Base-by-base conservation (phyloP, 192 early-diverging fungal species). In the Coemansia sp. region DNA sequence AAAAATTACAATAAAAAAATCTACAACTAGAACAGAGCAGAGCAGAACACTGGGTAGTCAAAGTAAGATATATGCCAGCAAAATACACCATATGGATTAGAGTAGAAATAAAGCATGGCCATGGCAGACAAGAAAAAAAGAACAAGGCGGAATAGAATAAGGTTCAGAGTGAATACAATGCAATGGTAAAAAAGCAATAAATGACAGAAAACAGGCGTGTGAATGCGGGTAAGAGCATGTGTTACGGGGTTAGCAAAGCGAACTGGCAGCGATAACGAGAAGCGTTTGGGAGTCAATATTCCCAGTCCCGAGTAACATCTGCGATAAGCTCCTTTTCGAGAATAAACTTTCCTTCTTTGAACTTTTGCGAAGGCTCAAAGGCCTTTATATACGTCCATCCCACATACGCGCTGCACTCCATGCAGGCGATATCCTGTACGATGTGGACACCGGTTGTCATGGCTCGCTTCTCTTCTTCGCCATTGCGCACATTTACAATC, bases 371-470 rank as follows among this genome's bases (percentile, higher is more conserved):
- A 2, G 56, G 32, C 29, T 67, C 42, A 32, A 63, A 82, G 28
- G 80, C 80, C 59, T 67, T 70, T 20, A 76, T 34, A 31, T 82
- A 82, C 16, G 71, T 76, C 80, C 80, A 82, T 10, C 80, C 80
- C 11, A 82, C 71, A 48, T 82, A 76, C 42, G 66, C 63, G 57
- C 71, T 71, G 71, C 74, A 77, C 12, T 64, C 64, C 75, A 82
- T 77, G 57, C 80, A 82, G 20, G 40, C 52, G 6, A 77, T 77
- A 60, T 77, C 75, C 31, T 54, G 67, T 31, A 82, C 80, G 58
- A 76, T 77, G 54, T 82, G 80, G 30, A 76, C 57, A 16, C 80
- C 80, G 22, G 80, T 82, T 10, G 68, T 76, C 80, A 82, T 82
- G 28, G 40, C 31, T 28, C 80, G 80, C 63, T 82, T 74, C 28